These are phyloP conservation scores for Pichia phayaonensis DNA, from an alignment of 805 yeast genomes.

Conservation along the genomic window DNA sequence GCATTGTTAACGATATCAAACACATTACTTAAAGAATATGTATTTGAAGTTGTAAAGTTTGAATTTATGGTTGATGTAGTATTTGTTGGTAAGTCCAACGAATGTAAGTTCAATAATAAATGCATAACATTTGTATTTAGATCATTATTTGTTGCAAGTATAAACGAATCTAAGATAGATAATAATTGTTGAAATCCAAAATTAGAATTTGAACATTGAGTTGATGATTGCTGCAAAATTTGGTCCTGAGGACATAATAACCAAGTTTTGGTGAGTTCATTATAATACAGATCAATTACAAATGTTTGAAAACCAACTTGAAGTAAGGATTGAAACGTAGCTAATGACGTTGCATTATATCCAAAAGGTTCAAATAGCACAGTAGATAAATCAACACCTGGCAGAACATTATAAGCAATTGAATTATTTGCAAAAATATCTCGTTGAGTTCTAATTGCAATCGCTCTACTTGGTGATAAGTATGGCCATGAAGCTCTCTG, in stretches of 20 bases:
- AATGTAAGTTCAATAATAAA: constrained; percentile 32
- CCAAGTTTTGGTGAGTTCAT: constrained; percentile 39
- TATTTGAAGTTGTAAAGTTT: constrained; percentile 5
- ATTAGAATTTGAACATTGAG: constrained; percentile 12
- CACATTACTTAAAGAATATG: constrained; percentile 6
- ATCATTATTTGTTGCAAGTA: constrained; percentile 36
- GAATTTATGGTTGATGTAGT: constrained; percentile 1
- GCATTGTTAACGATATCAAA: background rate
- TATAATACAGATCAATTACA: constrained; percentile 51
- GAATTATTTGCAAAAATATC: constrained; percentile 36
- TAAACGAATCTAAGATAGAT: constrained; percentile 26
- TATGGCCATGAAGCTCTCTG: constrained; percentile 25
- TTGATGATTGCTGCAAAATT: background rate
- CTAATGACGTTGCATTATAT: constrained; percentile 27
- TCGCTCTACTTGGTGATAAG: constrained; percentile 23
- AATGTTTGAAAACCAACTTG: constrained; percentile 39
- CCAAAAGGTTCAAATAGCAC: constrained; percentile 28
- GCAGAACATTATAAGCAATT: constrained; percentile 31
- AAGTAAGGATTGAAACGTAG: constrained; percentile 27
- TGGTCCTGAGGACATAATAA: constrained; percentile 43
- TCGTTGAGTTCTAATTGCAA: constrained; percentile 39
- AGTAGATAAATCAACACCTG: constrained; percentile 33
- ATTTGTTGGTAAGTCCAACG: background rate
- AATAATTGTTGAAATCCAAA: constrained; percentile 18
- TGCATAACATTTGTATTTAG: constrained; percentile 38